A percentile compares a stretch with the other conserved stretches of the same genome.
Evolutionary conservation across 441 rosid species (phyloP).

Genomic region (Populus hybrid): DNA sequence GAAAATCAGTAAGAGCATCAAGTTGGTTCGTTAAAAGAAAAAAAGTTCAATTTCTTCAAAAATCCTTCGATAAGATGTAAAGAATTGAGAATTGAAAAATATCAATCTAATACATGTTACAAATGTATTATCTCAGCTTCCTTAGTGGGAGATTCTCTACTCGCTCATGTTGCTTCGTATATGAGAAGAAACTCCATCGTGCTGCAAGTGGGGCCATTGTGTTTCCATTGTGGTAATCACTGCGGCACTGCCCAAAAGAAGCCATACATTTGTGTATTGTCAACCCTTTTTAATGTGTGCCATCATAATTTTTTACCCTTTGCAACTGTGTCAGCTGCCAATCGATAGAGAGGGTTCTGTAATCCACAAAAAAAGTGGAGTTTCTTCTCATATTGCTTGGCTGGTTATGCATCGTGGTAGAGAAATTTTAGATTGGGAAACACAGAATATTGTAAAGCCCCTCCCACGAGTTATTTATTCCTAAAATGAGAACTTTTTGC

Average conservation of each 20-base stretch:
- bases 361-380: not conserved
- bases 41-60: no score
- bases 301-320: not conserved
- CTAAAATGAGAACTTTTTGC: not conserved
- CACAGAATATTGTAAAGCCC: not conserved
- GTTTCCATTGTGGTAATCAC: not conserved
- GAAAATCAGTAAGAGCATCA: no score
- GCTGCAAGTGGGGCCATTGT: not conserved
- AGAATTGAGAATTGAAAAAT: no score
- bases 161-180: not conserved
- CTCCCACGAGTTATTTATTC: not conserved
- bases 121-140: no score
- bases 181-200: not conserved
- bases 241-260: not conserved
- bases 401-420: no score
- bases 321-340: not conserved
- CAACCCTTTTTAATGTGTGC: not conserved
- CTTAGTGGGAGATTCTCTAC: not conserved
- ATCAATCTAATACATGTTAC: no score
- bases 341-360: not conserved
- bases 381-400: not conserved
- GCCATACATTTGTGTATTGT: not conserved
- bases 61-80: no score
- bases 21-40: no score
- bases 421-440: not conserved